phyloP scores from a whole-genome alignment of 2,329 filamentous ascomycete species.

The Xylaria sp. region DNA sequence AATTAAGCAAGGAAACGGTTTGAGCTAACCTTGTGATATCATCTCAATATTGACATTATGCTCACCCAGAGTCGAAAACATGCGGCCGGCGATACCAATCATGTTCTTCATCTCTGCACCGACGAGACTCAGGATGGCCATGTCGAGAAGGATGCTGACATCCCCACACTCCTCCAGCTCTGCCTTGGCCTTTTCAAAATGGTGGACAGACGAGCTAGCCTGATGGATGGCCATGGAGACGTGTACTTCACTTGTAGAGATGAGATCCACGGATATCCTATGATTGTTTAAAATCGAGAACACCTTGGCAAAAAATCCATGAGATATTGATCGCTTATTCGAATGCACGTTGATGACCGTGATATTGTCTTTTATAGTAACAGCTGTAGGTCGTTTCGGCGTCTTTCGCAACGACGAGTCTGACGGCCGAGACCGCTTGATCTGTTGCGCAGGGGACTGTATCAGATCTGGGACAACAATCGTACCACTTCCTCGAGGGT shows the following conservation, averaged over 20 bases:
- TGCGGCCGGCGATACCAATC: slow-evolving; percentile 89
- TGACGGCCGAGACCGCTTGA: slow-evolving; percentile 61
- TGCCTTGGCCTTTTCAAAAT: slow-evolving; percentile 73
- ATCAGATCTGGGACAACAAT: slow-evolving; percentile 81
- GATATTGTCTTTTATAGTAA: slow-evolving; percentile 97
- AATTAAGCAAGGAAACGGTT: neutral
- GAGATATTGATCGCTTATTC: slow-evolving; percentile 94
- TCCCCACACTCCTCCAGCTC: slow-evolving; percentile 85
- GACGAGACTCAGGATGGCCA: slow-evolving; percentile 95
- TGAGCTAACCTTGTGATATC: slow-evolving; percentile 88
- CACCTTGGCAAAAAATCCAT: slow-evolving; percentile 94
- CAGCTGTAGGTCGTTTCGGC: slow-evolving; percentile 82
- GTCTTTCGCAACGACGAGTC: slow-evolving; percentile 63
- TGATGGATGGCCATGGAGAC: slow-evolving; percentile 97
- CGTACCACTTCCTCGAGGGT: slow-evolving; percentile 80
- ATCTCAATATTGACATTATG: slow-evolving; percentile 98
- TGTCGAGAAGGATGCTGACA: slow-evolving; percentile 87
- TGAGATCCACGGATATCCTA: slow-evolving; percentile 91
- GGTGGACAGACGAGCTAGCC: slow-evolving; percentile 70
- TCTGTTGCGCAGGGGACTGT: slow-evolving; percentile 66
- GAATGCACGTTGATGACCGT: slow-evolving; percentile 98
- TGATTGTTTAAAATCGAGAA: slow-evolving; percentile 90
- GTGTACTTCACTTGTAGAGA: slow-evolving; percentile 95
- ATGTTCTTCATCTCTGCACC: slow-evolving; percentile 98
- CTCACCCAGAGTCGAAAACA: slow-evolving; percentile 94